Evolutionary conservation across 306 rosid genomes (phyloP), one percentile per base, ranked within the genome.

Genomic region (Cucurbita moschata): DNA sequence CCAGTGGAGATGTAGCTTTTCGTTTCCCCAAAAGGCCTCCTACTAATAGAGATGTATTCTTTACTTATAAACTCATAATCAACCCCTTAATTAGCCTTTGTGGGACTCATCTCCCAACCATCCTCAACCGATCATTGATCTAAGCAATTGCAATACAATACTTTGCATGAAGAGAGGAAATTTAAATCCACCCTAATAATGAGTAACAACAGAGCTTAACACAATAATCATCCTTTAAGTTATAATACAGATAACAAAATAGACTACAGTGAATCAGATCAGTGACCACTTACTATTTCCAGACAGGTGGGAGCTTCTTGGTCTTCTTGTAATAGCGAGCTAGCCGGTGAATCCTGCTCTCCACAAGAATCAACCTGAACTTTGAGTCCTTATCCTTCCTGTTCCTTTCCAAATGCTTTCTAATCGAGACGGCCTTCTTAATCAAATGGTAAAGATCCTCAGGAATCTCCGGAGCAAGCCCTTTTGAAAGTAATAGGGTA

Each of bases 261-360:
- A 35, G 63, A 40, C 66, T 6, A 37, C 53, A 52, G 1, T 3
- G 37, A 19, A 23, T 23, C 35, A 73, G 15, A 15, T 10, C 35
- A 52, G 37, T 71, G 39, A 40, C 13, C 63, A 82, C 93, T 84
- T 84, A 88, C 88, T 84, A 89, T 83, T 87, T 89, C 92, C 92
- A 89, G 8, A 87, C 88, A 8, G 92, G 90, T 57, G 96, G 96
- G 37, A 89, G 92, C 82, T 89, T 89, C 92, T 87, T 89, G 40
- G 96, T 89, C 85, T 87, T 89, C 85, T 89, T 89, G 81, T 89
- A 89, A 43, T 89, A 89, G 44, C 96, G 92, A 67, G 92, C 96
- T 5, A 89, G 88, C 8, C 96, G 82, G 50, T 89, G 92, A 71
- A 89, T 89, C 74, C 96, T 85, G 83, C 96, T 87, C 81, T 89